A percentile compares a stretch with the other conserved stretches of the same genome.
These are phyloP conservation scores for Prunus davidiana DNA, from an alignment of 306 rosid species.

Conservation along the genomic window DNA sequence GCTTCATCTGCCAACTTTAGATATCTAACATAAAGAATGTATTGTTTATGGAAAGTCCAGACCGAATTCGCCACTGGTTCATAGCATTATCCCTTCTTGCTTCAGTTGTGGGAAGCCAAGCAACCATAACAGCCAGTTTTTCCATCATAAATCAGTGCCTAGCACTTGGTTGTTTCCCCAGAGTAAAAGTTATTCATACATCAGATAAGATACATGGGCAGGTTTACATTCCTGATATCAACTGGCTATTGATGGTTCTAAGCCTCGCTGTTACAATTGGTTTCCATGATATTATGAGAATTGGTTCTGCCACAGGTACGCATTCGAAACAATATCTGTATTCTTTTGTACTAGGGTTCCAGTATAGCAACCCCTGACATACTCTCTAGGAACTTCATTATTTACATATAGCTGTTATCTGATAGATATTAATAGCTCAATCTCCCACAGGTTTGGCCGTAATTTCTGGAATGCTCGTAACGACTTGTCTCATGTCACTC, in stretches of 20 bases:
- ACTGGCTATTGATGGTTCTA: slow-evolving; percentile 82
- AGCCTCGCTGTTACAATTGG: slow-evolving; percentile 66
- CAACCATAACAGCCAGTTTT: slow-evolving; percentile 81
- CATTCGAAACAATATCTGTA: background rate
- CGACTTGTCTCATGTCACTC: slow-evolving; percentile 72
- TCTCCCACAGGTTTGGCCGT: slow-evolving; percentile 59
- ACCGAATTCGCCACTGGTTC: slow-evolving; percentile 39
- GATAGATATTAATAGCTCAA: background rate
- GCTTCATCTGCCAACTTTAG: slow-evolving; percentile 1
- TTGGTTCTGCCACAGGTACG: slow-evolving; percentile 84
- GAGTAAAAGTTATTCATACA: slow-evolving; percentile 91
- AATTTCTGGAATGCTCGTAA: slow-evolving; percentile 71
- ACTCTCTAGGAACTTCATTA: background rate
- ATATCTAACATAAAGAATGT: slow-evolving; percentile 17
- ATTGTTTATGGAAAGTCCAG: slow-evolving; percentile 34
- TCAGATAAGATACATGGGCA: slow-evolving; percentile 70
- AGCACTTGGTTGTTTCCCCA: slow-evolving; percentile 83
- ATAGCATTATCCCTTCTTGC: slow-evolving; percentile 53
- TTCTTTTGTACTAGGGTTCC: background rate
- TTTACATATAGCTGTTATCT: background rate
- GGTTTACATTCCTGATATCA: slow-evolving; percentile 85
- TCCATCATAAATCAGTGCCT: slow-evolving; percentile 81
- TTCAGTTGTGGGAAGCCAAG: slow-evolving; percentile 90
- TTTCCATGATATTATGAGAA: slow-evolving; percentile 57
- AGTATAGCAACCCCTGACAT: background rate